Evolutionary conservation across 768 basidiomycete species (phyloP).

Genomic region (Leccinum incarnatum): DNA sequence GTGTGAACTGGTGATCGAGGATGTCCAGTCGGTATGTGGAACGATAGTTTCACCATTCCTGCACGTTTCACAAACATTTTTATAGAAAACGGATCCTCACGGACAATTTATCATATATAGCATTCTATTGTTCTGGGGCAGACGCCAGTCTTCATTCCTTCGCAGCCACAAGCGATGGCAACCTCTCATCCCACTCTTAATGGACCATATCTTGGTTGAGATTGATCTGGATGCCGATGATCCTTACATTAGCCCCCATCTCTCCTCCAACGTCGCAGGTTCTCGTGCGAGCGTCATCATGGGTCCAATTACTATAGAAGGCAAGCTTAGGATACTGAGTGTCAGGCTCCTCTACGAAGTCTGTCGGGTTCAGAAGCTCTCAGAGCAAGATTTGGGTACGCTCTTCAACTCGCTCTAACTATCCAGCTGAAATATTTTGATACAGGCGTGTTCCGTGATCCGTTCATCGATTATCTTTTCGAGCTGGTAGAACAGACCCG

Average conservation of each 20-base stretch:
- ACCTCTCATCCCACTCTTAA: conserved; percentile 73
- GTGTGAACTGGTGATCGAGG: conserved; percentile 73
- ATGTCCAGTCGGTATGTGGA: conserved; percentile 59
- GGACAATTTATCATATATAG: conserved; percentile 75
- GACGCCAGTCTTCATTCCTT: conserved; percentile 64
- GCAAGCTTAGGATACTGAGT: conserved; percentile 69
- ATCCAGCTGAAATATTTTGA: conserved; percentile 4
- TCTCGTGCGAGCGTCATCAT: conserved; percentile 40
- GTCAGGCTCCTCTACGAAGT: conserved; percentile 87
- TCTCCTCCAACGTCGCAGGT: conserved; percentile 26
- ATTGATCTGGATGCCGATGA: conserved; percentile 75
- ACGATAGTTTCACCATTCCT: background rate
- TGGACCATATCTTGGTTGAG: conserved; percentile 82
- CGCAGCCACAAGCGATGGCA: conserved; percentile 83
- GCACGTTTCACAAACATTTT: conserved; percentile 1
- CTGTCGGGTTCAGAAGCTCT: conserved; percentile 84
- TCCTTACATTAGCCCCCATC: conserved; percentile 43
- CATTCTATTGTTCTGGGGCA: conserved; percentile 74
- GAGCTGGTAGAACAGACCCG: conserved; percentile 92
- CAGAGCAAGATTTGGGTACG: conserved; percentile 75
- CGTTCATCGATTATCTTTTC: conserved; percentile 86
- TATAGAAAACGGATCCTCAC: conserved; percentile 83
- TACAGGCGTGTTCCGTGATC: conserved; percentile 74
- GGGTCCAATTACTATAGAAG: conserved; percentile 72
- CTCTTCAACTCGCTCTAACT: conserved; percentile 11